These are phyloP conservation scores for Platismatia glauca DNA, from an alignment of 495 filamentous ascomycete species.

Conservation along the genomic window DNA sequence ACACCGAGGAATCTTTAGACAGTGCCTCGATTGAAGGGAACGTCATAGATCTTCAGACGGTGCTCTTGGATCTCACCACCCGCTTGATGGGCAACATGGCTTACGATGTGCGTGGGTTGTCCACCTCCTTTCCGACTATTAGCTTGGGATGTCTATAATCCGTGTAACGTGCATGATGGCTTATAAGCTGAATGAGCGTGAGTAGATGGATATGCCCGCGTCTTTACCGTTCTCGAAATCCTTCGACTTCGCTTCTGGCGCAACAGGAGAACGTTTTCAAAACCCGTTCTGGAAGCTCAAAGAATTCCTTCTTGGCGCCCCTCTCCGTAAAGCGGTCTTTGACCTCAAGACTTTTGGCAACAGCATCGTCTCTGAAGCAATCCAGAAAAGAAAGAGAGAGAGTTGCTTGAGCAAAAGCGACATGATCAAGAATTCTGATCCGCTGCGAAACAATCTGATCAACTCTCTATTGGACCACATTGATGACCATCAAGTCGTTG, in stretches of 20 bases:
- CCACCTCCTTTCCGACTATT: neutral
- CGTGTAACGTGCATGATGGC: neutral
- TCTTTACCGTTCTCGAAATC: constrained; percentile 46
- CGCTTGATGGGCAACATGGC: constrained; percentile 53
- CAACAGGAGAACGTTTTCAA: constrained; percentile 51
- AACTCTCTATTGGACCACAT: constrained; percentile 48
- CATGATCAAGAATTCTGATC: constrained; percentile 28
- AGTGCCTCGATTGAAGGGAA: constrained; percentile 16
- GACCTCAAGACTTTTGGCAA: constrained; percentile 43
- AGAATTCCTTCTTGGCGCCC: constrained; percentile 40
- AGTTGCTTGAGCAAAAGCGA: neutral
- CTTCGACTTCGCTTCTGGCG: constrained; percentile 51
- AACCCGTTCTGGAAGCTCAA: constrained; percentile 51
- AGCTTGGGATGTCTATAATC: neutral
- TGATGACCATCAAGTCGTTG: constrained; percentile 38
- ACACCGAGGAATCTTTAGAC: constrained; percentile 32
- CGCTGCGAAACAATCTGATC: constrained; percentile 36
- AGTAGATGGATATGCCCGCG: constrained; percentile 50
- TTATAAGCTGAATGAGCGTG: neutral
- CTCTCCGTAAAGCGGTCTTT: constrained; percentile 37
- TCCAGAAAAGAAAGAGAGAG: constrained; percentile 24
- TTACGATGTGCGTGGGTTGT: constrained; percentile 38
- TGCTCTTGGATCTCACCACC: constrained; percentile 53
- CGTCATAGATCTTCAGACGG: constrained; percentile 42
- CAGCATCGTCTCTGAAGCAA: constrained; percentile 42